phyloP scores from a whole-genome alignment of 1,284 basidiomycete genomes.

The Hemileia vastatrix region DNA sequence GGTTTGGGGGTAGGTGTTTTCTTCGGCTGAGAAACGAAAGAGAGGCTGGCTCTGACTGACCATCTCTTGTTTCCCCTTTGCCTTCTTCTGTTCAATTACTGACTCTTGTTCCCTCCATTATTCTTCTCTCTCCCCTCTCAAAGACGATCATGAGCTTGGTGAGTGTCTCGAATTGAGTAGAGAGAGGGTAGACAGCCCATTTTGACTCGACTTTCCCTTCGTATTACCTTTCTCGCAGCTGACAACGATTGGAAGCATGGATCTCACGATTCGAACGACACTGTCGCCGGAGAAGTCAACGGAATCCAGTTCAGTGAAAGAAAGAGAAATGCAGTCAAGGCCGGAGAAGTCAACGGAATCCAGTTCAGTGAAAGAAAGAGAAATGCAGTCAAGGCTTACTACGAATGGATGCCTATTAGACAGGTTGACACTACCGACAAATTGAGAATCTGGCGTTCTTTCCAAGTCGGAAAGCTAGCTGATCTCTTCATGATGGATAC shows the following conservation, averaged over 20 bases:
- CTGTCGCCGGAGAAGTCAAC: slow-evolving; percentile 38
- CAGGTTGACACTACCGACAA: slow-evolving; percentile 56
- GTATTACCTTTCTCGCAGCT: slow-evolving; percentile 38
- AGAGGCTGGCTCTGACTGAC: too few species aligned
- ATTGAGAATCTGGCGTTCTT: slow-evolving; percentile 59
- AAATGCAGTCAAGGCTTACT: slow-evolving; percentile 57
- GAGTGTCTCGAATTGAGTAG: not conserved
- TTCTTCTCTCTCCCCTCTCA: too few species aligned
- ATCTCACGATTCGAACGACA: slow-evolving; percentile 57
- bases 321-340: slow-evolving; percentile 56
- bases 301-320: slow-evolving; percentile 53
- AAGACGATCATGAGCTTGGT: slow-evolving; percentile 59
- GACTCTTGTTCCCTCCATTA: too few species aligned
- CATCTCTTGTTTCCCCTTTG: too few species aligned
- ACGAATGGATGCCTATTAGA: slow-evolving; percentile 62
- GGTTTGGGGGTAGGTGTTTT: too few species aligned
- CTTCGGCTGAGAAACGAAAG: too few species aligned
- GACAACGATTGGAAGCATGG: slow-evolving; percentile 59
- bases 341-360: slow-evolving; percentile 37
- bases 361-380: slow-evolving; percentile 56
- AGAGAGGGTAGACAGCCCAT: not conserved
- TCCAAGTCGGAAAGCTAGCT: slow-evolving; percentile 57
- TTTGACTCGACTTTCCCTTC: not conserved
- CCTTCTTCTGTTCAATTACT: not conserved
- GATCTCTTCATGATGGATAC: slow-evolving; percentile 22